These are phyloP conservation scores for Tuber indicum DNA, from an alignment of 495 filamentous ascomycete genomes.

Conservation along the genomic window DNA sequence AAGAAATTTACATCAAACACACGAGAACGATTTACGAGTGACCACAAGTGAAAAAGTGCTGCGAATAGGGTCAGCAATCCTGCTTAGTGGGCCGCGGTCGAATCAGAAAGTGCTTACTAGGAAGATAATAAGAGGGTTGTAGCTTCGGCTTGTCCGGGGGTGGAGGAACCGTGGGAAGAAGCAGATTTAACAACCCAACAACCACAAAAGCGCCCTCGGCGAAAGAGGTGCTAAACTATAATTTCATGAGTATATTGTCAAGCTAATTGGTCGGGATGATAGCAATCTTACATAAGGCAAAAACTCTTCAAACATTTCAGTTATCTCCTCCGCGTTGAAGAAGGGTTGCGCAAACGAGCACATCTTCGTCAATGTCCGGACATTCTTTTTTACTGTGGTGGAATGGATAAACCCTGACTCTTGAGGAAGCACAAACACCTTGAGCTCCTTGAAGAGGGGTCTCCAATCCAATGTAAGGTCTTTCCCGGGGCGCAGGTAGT, in stretches of 20 bases:
- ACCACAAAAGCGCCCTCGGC: constrained; percentile 84
- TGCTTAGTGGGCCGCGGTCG: background rate
- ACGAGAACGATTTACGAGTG: constrained; percentile 81
- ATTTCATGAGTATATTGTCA: constrained; percentile 30
- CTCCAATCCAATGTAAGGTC: constrained; percentile 90
- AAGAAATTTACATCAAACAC: constrained; percentile 78
- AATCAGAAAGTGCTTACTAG: constrained; percentile 44
- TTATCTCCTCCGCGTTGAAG: constrained; percentile 79
- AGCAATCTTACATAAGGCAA: constrained; percentile 56
- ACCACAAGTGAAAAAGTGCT: constrained; percentile 94
- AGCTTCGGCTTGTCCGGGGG: constrained; percentile 64
- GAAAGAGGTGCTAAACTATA: constrained; percentile 79
- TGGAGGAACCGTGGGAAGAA: constrained; percentile 78
- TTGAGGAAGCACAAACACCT: constrained; percentile 74
- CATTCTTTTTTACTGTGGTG: constrained; percentile 59
- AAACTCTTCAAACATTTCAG: constrained; percentile 85
- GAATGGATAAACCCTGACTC: constrained; percentile 64
- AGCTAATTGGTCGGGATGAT: constrained; percentile 6
- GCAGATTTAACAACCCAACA: constrained; percentile 70
- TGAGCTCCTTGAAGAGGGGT: constrained; percentile 85
- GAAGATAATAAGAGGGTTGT: constrained; percentile 74
- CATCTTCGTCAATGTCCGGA: constrained; percentile 74
- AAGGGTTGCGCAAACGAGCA: constrained; percentile 84
- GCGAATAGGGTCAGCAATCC: constrained; percentile 18
- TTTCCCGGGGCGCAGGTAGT: constrained; percentile 82